Evolutionary conservation across 371 early-diverging fungal species (phyloP).

Genomic region (Fennellomyces sp.): DNA sequence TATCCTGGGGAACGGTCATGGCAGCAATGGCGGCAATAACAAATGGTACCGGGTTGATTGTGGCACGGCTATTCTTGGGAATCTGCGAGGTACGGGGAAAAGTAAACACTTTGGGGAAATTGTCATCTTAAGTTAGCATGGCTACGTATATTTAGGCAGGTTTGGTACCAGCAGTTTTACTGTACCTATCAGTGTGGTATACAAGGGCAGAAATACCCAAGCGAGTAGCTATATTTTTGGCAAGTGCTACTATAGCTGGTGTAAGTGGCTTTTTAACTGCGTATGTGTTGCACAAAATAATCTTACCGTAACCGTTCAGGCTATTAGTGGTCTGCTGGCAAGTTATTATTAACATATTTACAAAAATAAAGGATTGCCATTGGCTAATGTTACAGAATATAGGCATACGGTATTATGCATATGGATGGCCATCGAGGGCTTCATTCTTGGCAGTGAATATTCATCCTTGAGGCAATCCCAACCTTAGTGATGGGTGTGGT

Average conservation of each 20-base stretch:
- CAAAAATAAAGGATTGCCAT: too few relatives aligned
- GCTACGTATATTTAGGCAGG: too few relatives aligned
- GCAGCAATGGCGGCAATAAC: conserved; percentile 30
- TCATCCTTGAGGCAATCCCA: conserved; percentile 75
- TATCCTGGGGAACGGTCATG: neutral
- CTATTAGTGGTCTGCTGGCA: too few relatives aligned
- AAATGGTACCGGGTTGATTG: conserved; percentile 52
- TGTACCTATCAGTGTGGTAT: conserved; percentile 56
- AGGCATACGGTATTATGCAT: conserved; percentile 54
- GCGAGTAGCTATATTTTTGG: conserved; percentile 70
- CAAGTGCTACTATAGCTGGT: conserved; percentile 17
- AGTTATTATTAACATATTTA: too few relatives aligned
- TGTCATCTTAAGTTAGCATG: too few relatives aligned
- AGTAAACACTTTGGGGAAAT: too few relatives aligned
- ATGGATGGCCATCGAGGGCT: conserved; percentile 55
- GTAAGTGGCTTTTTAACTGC: neutral
- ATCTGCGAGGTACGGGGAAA: conserved; percentile 63
- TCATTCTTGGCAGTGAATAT: conserved; percentile 68
- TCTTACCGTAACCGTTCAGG: too few relatives aligned
- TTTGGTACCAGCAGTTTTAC: conserved; percentile 33
- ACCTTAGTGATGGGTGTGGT: conserved; percentile 62
- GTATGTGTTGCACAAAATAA: too few relatives aligned
- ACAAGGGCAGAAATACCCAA: conserved; percentile 64
- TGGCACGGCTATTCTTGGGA: conserved; percentile 72
- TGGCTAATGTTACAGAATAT: too few relatives aligned